phyloP scores from a whole-genome alignment of 306 rosid genomes.

The Lathyrus sativus region DNA sequence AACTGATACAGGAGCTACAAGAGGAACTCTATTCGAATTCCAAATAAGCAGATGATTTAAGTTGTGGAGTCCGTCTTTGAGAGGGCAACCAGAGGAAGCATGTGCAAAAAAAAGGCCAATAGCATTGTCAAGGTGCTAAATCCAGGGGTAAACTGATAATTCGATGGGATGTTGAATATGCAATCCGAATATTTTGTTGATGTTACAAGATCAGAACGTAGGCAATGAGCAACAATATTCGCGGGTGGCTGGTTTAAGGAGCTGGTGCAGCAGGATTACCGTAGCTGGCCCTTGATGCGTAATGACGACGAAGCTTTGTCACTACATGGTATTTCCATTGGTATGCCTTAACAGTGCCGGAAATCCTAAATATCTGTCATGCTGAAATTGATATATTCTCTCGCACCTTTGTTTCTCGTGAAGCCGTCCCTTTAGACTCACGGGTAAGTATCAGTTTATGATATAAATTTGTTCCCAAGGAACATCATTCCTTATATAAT shows the following conservation, averaged over 20 bases:
- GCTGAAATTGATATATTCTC: too few species aligned
- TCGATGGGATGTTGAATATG: slow-evolving; percentile 56
- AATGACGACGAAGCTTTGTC: too few species aligned
- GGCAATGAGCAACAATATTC: slow-evolving; percentile 70
- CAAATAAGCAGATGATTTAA: slow-evolving; percentile 85
- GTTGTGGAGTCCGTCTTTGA: slow-evolving; percentile 53
- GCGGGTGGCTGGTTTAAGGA: slow-evolving; percentile 81
- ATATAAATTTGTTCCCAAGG: too few species aligned
- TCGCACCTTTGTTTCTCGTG: slow-evolving; percentile 88
- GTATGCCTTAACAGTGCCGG: too few species aligned
- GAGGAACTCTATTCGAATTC: slow-evolving; percentile 62
- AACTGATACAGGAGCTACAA: slow-evolving; percentile 50
- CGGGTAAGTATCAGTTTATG: slow-evolving; percentile 43
- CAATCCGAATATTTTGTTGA: slow-evolving; percentile 77
- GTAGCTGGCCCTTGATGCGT: too few species aligned
- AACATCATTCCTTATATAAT: slow-evolving; percentile 1
- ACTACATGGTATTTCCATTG: too few species aligned
- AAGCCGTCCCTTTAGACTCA: slow-evolving; percentile 84
- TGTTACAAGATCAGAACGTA: slow-evolving; percentile 87
- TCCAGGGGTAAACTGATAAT: slow-evolving; percentile 55
- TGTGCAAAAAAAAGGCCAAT: slow-evolving; percentile 84
- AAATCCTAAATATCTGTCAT: too few species aligned
- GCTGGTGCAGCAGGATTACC: too few species aligned
- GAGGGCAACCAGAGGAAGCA: slow-evolving; percentile 63
- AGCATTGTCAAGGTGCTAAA: slow-evolving; percentile 81